Percentiles rank a stretch among this genome's conserved stretches.
Conservation (phyloP, 73 alveolate species). For the Urostyla sp. region DNA sequence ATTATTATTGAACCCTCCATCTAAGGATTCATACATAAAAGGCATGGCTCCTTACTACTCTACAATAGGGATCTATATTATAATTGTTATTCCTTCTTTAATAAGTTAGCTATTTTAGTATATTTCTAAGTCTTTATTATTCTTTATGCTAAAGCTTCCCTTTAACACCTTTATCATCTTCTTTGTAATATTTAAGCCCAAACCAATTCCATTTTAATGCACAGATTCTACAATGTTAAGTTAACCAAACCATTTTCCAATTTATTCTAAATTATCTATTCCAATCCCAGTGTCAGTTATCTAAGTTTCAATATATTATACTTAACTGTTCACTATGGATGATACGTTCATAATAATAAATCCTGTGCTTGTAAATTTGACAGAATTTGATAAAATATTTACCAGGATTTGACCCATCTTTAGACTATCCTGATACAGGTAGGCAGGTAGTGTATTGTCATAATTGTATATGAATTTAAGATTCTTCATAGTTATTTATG, state of each 20-base stretch:
- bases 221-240: constrained; percentile 18
- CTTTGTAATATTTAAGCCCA: constrained; percentile 47
- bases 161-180: constrained; percentile 21
- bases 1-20: background rate
- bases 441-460: background rate
- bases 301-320: background rate
- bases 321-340: background rate
- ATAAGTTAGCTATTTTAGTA: no score
- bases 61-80: constrained; percentile 5
- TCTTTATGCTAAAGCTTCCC: constrained; percentile 27
- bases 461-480: background rate
- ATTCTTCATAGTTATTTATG: background rate
- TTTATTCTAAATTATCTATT: background rate
- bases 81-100: constrained; percentile 15
- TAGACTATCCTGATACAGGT: background rate
- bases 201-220: constrained; percentile 37
- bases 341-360: constrained; percentile 5
- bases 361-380: constrained; percentile 52
- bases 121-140: background rate
- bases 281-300: constrained; percentile 43
- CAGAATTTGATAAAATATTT: constrained; percentile 42
- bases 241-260: constrained; percentile 34
- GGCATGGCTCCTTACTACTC: no score
- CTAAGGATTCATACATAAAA: constrained; percentile 10
- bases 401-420: constrained; percentile 46